Evolutionary conservation across 495 filamentous ascomycete genomes (phyloP).

Genomic region (Patellaria atrata): DNA sequence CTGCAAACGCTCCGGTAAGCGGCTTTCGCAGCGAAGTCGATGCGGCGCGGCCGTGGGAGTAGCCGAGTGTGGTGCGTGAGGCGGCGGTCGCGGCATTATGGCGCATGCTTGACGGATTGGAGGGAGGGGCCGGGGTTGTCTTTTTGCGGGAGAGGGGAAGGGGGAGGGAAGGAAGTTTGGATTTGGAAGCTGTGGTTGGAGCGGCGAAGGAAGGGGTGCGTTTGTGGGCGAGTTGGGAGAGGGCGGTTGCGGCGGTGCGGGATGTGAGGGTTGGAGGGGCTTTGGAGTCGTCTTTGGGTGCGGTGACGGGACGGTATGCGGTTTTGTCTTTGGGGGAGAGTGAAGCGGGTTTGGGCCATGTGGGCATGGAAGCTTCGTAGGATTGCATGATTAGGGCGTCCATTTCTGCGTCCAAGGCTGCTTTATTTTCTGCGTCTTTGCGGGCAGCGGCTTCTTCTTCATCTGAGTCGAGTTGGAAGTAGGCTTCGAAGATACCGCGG

Average conservation of each 20-base stretch:
- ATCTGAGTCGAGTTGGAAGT: conserved; percentile 49
- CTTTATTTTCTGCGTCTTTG: conserved; percentile 42
- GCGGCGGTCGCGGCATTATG: conserved; percentile 46
- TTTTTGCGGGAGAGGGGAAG: conserved; percentile 32
- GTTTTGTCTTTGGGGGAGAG: conserved; percentile 6
- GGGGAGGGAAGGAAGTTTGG: conserved; percentile 24
- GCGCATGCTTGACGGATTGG: conserved; percentile 40
- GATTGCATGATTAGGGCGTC: conserved; percentile 10
- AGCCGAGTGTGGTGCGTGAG: conserved; percentile 67
- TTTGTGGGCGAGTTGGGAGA: conserved; percentile 27
- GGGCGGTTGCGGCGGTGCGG: conserved; percentile 40
- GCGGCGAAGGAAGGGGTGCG: conserved; percentile 22
- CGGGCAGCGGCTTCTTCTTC: conserved; percentile 36
- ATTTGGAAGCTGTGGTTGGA: conserved; percentile 31
- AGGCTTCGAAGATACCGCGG: conserved; percentile 48
- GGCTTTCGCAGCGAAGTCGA: conserved; percentile 34
- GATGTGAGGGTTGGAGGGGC: conserved; percentile 34
- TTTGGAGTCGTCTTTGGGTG: conserved; percentile 3
- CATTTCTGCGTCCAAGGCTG: conserved; percentile 32
- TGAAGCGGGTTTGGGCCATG: conserved; percentile 3
- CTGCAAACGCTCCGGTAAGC: no score
- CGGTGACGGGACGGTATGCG: background rate
- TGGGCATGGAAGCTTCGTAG: conserved; percentile 2
- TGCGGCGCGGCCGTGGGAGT: conserved; percentile 57
- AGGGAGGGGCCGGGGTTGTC: conserved; percentile 24